A percentile compares a stretch with the other conserved stretches of the same genome.
Conservation (phyloP, 768 basidiomycete species). For the Grammothele lineata region DNA sequence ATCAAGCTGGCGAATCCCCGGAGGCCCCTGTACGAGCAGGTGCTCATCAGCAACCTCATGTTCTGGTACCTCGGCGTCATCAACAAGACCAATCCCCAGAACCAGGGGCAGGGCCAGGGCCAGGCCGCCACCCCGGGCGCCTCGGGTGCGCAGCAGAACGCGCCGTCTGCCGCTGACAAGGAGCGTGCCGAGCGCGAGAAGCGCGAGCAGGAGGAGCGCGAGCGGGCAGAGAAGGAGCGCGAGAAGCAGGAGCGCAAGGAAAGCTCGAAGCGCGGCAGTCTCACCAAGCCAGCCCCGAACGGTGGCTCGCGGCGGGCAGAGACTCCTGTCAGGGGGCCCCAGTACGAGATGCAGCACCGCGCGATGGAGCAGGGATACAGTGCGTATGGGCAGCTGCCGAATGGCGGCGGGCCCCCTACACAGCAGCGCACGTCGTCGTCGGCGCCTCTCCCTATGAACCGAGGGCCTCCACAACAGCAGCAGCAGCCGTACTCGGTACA, state of each 20-base stretch:
- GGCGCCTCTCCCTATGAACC: conserved; percentile 18
- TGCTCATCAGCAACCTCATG: conserved; percentile 89
- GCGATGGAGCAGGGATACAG: conserved; percentile 89
- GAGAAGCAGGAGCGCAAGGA: conserved; percentile 45
- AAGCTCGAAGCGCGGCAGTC: conserved; percentile 41
- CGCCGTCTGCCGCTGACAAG: conserved; percentile 27
- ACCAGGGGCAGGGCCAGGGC: conserved; percentile 29
- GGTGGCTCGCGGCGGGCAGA: conserved; percentile 65
- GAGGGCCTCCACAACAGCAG: conserved; percentile 5
- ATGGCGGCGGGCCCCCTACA: conserved; percentile 4
- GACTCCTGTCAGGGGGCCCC: conserved; percentile 82
- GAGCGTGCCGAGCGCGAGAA: conserved; percentile 32
- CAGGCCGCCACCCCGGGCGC: conserved; percentile 11
- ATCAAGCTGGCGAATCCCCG: conserved; percentile 98
- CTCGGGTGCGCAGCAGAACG: not conserved
- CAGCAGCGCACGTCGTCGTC: conserved; percentile 19
- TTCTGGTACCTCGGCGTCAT: conserved; percentile 99
- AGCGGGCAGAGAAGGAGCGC: conserved; percentile 31
- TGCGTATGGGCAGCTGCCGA: conserved; percentile 13
- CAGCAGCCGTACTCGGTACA: conserved; percentile 19
- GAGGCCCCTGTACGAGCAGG: conserved; percentile 95
- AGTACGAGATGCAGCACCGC: conserved; percentile 92
- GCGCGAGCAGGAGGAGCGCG: conserved; percentile 37
- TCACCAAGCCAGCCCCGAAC: conserved; percentile 61
- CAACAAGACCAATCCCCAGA: conserved; percentile 61